These are phyloP conservation scores for Parsonsia alboflavescens DNA, from an alignment of 257 asterid genomes.

Conservation along the genomic window DNA sequence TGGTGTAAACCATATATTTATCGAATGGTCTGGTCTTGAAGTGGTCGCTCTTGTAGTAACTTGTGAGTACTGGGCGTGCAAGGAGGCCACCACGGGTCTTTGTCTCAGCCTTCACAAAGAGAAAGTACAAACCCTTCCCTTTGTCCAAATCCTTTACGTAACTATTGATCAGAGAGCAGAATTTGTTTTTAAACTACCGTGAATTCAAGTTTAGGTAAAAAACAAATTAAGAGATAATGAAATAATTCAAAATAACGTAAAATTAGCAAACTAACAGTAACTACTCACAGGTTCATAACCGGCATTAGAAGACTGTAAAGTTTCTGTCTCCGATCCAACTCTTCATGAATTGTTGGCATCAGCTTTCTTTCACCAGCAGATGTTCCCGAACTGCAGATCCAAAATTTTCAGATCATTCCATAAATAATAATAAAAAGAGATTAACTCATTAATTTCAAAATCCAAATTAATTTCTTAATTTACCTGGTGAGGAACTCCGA, in stretches of 20 bases:
- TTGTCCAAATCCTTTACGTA: constrained; percentile 63
- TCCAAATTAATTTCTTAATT: too few relatives aligned
- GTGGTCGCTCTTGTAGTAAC: constrained; percentile 73
- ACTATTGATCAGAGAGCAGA: constrained; percentile 26
- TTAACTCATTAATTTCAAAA: too few relatives aligned
- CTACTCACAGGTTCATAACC: constrained; percentile 74
- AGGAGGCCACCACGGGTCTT: constrained; percentile 69
- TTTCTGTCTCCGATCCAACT: constrained; percentile 66
- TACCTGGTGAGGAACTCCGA: constrained; percentile 88
- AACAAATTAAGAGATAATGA: not conserved
- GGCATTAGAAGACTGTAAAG: constrained; percentile 74
- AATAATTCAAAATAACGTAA: not conserved
- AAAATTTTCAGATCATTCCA: not conserved
- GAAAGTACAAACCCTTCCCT: constrained; percentile 72
- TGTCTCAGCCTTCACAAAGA: constrained; percentile 63
- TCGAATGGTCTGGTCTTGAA: constrained; percentile 68
- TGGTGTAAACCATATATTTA: constrained; percentile 61
- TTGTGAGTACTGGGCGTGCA: constrained; percentile 79
- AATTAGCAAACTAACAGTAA: not conserved
- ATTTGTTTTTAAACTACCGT: not conserved
- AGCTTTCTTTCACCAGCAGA: constrained; percentile 89
- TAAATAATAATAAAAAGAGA: too few relatives aligned
- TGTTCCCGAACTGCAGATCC: constrained; percentile 66
- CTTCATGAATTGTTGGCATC: constrained; percentile 73
- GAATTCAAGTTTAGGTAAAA: not conserved